Evolutionary conservation across 2,329 filamentous ascomycete species (phyloP), one percentile per base, ranked within the genome.

Genomic region (Helotiales sp.): DNA sequence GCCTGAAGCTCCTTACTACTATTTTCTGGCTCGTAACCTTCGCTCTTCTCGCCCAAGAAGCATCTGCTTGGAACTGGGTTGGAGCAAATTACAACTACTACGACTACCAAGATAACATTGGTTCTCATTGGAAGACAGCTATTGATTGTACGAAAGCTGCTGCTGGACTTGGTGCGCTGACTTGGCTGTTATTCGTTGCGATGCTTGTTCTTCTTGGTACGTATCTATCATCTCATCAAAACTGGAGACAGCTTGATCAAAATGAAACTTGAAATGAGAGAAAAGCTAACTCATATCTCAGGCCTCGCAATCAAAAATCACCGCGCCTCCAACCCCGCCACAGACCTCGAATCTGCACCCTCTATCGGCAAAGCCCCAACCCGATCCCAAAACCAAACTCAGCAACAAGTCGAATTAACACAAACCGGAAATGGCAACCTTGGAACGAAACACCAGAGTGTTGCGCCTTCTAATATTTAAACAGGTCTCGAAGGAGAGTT

Each of bases 1-100:
- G 36, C 22, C 44, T 60, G 34, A 50, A 57, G 49, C 40, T 57
- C 31, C 7, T 17, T 2, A 57, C 54, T 30, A 29, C 22, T 8
- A 40, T 60, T 34, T 60, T 60, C 40, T 60, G 58, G 58, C 58
- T 60, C 15, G 24, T 47, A 9, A 51, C 57, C 10, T 62, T 57
- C n/a, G 57, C 60, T 2, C 57, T 57, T 13, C 60, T 62, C 19
- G 60, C 57, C 8, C 22, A 54, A 38, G 50, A 57, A 29, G 34
- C 29, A 22, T 22, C 33, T 30, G 55, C 40, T 3, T 57, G 49
- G 49, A 30, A 44, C 25, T 15, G 9, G 2, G 13, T 51, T n/a
- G 19, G 25, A 42, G 15, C 24, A 3, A 15, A 15, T 19, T 24
- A 30, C 8, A 19, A 29, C 50, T 13, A 27, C 8, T 9, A 7